Base-by-base conservation (phyloP, 306 rosid species). In the Casuarina cunninghamiana region DNA sequence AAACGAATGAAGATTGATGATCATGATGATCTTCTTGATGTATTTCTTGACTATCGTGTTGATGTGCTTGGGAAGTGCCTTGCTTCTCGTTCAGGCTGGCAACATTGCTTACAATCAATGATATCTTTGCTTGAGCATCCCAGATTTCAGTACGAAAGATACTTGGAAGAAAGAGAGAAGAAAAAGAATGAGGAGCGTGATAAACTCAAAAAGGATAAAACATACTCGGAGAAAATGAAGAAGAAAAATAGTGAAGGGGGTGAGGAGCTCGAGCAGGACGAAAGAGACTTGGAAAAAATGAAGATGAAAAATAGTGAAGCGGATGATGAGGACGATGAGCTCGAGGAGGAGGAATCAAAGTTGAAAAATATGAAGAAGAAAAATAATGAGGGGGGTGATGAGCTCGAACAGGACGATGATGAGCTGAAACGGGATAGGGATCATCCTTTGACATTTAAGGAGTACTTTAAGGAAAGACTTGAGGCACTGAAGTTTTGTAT, bases 111-210 rank as follows among this genome's bases (percentile, higher is more conserved):
- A 16, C 21, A 17, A 10, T n/a, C 75, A 7, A 70, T 78, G 81
- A 81, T 84, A 37, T 11, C 9, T 55, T 72, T 78, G 10, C 83
- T 85, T 72, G 67, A 85, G 74, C 63, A 85, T 21, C 84, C 88
- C 9, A 11, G 21, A 12, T 9, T 21, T 37, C 66, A 43, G 70
- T 82, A 85, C 49, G 1, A 38, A 3, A 11, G 5, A 35, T 81
- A 80, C 71, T 69, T 69, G 66, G 15, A 37, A 54, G 5, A 10
- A 39, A n/a, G 53, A n/a, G 12, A 32, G 21, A 45, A 38, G 12
- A 7, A 53, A 44, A 3, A 42, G 0, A 0, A 10, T 5, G 39
- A 78, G 10, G 46, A 26, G 11, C 69, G 44, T 35, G 5, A 45
- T 9, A 26, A 72, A 39, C 4, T 4, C 42, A 44, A 4, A 58